phyloP scores from a whole-genome alignment of 2,329 filamentous ascomycete species.

The Phyllosticta citrichinensis region DNA sequence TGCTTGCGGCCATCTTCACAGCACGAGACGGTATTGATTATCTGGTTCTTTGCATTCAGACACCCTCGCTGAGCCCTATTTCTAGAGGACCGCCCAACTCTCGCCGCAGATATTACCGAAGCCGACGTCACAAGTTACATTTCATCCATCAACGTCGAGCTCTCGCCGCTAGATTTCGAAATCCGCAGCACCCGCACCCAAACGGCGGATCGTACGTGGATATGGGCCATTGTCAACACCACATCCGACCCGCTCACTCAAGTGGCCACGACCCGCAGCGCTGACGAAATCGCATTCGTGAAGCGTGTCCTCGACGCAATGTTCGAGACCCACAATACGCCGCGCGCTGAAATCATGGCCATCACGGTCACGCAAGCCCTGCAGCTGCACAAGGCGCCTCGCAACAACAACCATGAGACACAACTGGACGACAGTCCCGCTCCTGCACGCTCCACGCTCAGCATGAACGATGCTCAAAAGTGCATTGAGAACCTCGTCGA shows the following conservation, averaged over 20 bases:
- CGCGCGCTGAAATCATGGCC: slow-evolving; percentile 71
- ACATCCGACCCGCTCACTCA: slow-evolving; percentile 78
- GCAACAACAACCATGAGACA: slow-evolving; percentile 27
- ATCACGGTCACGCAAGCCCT: slow-evolving; percentile 70
- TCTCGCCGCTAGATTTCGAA: slow-evolving; percentile 78
- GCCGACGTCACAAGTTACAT: slow-evolving; percentile 62
- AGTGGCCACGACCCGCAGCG: slow-evolving; percentile 66
- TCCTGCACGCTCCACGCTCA: slow-evolving; percentile 41
- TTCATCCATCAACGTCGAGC: slow-evolving; percentile 56
- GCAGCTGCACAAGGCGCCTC: slow-evolving; percentile 47
- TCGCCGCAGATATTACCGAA: slow-evolving; percentile 54
- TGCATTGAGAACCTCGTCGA: slow-evolving; percentile 60
- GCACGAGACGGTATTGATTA: slow-evolving; percentile 36
- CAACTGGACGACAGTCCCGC: slow-evolving; percentile 23
- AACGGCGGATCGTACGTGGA: slow-evolving; percentile 45
- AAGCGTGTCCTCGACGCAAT: slow-evolving; percentile 82
- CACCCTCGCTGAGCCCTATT: background rate
- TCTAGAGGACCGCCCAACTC: slow-evolving; percentile 28
- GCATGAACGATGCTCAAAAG: slow-evolving; percentile 65
- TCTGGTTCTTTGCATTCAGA: background rate
- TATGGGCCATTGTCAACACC: slow-evolving; percentile 81
- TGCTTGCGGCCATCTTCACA: slow-evolving; percentile 68
- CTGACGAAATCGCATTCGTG: slow-evolving; percentile 83
- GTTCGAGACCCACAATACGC: slow-evolving; percentile 81
- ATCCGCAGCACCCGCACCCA: slow-evolving; percentile 70